A percentile compares a stretch with the other conserved stretches of the same genome.
Evolutionary conservation across 164 flowering plant genomes (phyloP).

Genomic region (Hamamelis virginiana): DNA sequence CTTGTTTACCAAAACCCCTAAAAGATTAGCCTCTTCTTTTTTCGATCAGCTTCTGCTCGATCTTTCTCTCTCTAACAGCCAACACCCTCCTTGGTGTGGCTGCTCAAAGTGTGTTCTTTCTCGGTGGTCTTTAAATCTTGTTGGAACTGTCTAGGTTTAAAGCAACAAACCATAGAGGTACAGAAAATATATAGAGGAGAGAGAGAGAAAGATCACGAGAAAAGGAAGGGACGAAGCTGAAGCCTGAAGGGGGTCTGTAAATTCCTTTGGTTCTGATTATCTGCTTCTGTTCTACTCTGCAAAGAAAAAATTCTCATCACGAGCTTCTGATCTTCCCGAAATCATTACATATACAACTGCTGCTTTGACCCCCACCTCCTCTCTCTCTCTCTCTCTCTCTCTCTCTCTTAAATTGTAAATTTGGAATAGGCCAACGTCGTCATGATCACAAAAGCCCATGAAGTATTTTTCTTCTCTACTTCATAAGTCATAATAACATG

Average conservation of each 20-base stretch:
- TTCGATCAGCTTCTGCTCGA: too few species aligned
- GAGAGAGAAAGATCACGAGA: slow-evolving; percentile 38
- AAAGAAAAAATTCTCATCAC: slow-evolving; percentile 42
- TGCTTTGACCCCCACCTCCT: slow-evolving; percentile 64
- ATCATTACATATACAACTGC: slow-evolving; percentile 41
- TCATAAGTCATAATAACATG: background rate
- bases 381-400: slow-evolving; percentile 15
- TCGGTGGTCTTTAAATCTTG: slow-evolving; percentile 6
- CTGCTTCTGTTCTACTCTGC: slow-evolving; percentile 18
- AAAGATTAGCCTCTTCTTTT: background rate
- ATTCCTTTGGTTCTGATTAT: slow-evolving; percentile 16
- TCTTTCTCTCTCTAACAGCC: too few species aligned
- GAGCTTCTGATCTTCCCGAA: slow-evolving; percentile 29
- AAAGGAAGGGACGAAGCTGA: slow-evolving; percentile 30
- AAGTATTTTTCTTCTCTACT: background rate
- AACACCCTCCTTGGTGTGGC: too few species aligned
- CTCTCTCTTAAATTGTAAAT: slow-evolving; percentile 8
- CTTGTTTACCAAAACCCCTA: background rate
- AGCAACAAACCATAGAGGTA: slow-evolving; percentile 7
- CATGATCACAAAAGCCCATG: slow-evolving; percentile 33
- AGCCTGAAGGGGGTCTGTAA: slow-evolving; percentile 29
- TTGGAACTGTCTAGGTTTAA: slow-evolving; percentile 21
- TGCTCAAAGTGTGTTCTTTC: too few species aligned
- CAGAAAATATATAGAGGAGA: slow-evolving; percentile 9
- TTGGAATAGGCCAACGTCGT: slow-evolving; percentile 37